Base-by-base conservation (phyloP, 2,329 filamentous ascomycete genomes). In the Lachnellula subtilissima region DNA sequence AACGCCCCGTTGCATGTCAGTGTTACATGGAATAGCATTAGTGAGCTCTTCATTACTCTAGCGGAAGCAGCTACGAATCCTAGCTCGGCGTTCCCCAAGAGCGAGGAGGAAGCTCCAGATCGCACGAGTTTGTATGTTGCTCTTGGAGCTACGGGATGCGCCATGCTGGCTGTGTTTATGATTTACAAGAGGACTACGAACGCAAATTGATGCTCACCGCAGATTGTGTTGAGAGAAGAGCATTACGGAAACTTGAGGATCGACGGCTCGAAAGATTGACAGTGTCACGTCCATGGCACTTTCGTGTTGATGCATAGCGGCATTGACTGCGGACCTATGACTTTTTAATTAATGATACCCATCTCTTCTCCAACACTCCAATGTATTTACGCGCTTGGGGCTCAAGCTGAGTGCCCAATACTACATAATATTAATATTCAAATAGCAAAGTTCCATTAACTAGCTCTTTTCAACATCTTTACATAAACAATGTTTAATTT, bases 51-150 rank as follows among this genome's bases (percentile, higher is more conserved):
- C 72, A 91, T 97, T 23, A 86, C 83, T 37, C 82, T 97, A 54
- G 94, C 94, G 6, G 94, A 97, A 73, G 88, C 90, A 42, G 93
- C 93, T 5, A 94, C 92, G 46, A 91, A 91, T 67, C 94, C 94
- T 0, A 91, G 86, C 64, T 88, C 85, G 0, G 93, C 88, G 0
- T 96, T 95, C 66, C 93, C 94, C 0, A 94, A 92, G 73, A 89
- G 82, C 53, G 91, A 96, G 61, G 92, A 96, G 66, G 91, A 94
- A 53, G 82, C 85, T 1, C 85, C 87, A 4, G 93, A 97, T 72
- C 83, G 89, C 65, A 91, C 91, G 60, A 87, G 88, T 60, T 77
- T 96, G 67, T 96, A 96, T 66, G 83, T 97, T 67, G 91, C 90
- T 2, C 75, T 95, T 4, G 90, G 89, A 0, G 92, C 90, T 0